These are phyloP conservation scores for Litchi chinensis DNA, from an alignment of 345 rosid genomes.

Conservation along the genomic window DNA sequence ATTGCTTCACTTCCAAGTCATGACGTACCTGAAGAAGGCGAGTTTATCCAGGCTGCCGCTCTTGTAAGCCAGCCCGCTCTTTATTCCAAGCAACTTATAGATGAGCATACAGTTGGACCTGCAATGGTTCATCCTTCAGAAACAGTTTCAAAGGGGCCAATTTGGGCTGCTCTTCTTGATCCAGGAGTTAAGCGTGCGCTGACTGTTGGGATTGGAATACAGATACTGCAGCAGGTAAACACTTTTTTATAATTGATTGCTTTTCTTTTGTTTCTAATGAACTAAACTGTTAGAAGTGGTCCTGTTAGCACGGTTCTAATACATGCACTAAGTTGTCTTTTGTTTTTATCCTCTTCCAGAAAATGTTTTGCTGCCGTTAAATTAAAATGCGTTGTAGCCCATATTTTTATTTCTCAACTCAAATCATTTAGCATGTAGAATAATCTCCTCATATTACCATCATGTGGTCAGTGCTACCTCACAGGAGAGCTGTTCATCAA, in stretches of 20 bases:
- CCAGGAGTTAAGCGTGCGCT: constrained; percentile 91
- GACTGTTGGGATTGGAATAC: constrained; percentile 87
- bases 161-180: constrained; percentile 82
- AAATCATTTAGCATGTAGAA: background rate
- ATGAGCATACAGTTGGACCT: constrained; percentile 61
- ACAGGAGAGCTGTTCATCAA: background rate
- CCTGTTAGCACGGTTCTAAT: background rate
- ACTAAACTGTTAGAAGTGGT: background rate
- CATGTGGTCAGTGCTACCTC: background rate
- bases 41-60: constrained; percentile 86
- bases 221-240: constrained; percentile 88
- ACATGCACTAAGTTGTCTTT: background rate
- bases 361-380: background rate
- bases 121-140: constrained; percentile 70
- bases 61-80: constrained; percentile 81
- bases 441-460: background rate
- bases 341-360: background rate
- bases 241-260: constrained; percentile 1
- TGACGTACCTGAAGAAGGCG: constrained; percentile 53
- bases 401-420: background rate
- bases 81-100: constrained; percentile 61
- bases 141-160: constrained; percentile 58
- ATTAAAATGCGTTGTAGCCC: background rate
- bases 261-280: background rate
- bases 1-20: constrained; percentile 69